These are phyloP conservation scores for Mucuna pruriens DNA, from an alignment of 306 rosid species.

Conservation along the genomic window DNA sequence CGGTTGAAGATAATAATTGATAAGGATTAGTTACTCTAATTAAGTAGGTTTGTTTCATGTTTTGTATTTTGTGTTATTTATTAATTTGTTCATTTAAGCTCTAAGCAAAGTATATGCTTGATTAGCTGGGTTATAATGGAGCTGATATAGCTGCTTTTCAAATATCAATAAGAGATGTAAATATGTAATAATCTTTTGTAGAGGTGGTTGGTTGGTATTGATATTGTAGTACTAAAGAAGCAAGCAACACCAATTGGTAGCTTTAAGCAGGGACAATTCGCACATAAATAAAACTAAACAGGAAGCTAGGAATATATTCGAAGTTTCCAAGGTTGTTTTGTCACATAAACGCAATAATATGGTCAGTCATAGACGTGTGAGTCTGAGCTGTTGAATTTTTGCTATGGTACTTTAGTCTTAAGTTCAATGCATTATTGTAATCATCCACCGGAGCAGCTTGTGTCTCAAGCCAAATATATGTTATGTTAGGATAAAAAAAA, in stretches of 20 bases:
- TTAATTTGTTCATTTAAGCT: constrained; percentile 13
- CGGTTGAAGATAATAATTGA: not conserved
- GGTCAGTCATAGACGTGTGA: too few relatives aligned
- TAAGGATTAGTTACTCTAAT: not conserved
- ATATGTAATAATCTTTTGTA: not conserved
- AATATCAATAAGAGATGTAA: not conserved
- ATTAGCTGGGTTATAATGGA: not conserved
- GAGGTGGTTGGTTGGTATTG: too few relatives aligned
- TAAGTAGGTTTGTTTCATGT: not conserved
- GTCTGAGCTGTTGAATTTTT: not conserved
- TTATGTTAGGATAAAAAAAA: too few relatives aligned
- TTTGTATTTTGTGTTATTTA: not conserved
- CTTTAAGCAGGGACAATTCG: too few relatives aligned
- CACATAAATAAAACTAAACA: not conserved
- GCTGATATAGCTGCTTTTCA: not conserved
- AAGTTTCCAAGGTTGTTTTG: not conserved
- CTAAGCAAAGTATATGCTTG: not conserved
- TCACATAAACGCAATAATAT: not conserved
- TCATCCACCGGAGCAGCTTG: not conserved
- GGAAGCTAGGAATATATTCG: not conserved
- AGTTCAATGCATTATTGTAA: not conserved
- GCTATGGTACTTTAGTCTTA: not conserved
- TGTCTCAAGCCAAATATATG: not conserved
- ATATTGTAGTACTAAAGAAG: too few relatives aligned
- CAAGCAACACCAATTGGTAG: too few relatives aligned